Base-by-base conservation (phyloP, 2,329 filamentous ascomycete genomes). In the Exophiala viscosa region DNA sequence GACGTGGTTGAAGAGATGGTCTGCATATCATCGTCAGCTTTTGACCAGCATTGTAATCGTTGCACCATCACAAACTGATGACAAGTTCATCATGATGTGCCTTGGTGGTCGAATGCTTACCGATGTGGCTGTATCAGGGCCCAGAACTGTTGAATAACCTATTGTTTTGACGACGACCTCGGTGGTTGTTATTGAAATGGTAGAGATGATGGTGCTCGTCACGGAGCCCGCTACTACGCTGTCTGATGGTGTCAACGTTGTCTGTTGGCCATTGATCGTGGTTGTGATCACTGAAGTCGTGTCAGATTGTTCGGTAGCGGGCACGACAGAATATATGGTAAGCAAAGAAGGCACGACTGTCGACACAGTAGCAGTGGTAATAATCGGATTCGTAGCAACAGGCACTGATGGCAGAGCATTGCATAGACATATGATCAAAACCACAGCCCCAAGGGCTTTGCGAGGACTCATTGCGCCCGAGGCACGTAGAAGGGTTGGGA, bases 181-280 rank as follows among this genome's bases (percentile, higher is more conserved):
- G 40, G 13, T 48, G 28, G 56, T 49, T 2, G 47, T 51, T 28
- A 58, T 17, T 35, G 42, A 48, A 13, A 59, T 41, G 18, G 56
- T 59, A 5, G 56, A 59, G 11, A 59, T 46, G 15, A 59, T 56
- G 7, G 56, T 59, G 33, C 40, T 54, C 2, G 55, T 58, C 10
- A 46, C 41, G 6, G 52, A 56, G 14, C 45, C 50, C 9, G 47
- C 48, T 14, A 48, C 34, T 2, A 33, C 44, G 9, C 39, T 18
- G 15, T 10, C 48, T 18, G 42, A n/a, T 11, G 53, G 44, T n/a
- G 47, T 44, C 11, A 56, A 3, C 14, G 39, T 50, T 15, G 46
- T 49, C 18, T 32, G 23, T 18, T 17, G 23, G 38, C 52, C 52
- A 44, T 56, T 40, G 31, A 56, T 41, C 1, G 42, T 56, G n/a